Conservation (phyloP, 257 asterid genomes). For the Vinca minor region DNA sequence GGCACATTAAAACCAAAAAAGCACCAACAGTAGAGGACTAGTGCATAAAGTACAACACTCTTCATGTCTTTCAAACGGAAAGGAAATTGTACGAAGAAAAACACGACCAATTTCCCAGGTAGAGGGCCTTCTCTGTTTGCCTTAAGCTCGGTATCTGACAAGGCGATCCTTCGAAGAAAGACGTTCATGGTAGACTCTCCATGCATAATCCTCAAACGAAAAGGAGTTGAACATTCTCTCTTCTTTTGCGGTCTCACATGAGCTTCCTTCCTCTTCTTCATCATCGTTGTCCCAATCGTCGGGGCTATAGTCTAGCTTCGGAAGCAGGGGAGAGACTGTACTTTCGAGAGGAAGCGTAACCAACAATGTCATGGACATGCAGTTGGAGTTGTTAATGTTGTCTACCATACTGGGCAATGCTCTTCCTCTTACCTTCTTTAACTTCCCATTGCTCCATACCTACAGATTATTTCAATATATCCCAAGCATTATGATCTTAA, state of each 20-base stretch:
- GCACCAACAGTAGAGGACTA: background rate
- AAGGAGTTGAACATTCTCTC: constrained; percentile 36
- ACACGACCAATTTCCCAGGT: background rate
- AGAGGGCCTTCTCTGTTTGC: no score
- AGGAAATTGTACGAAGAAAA: background rate
- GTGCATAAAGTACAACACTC: background rate
- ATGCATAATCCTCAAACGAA: constrained; percentile 61
- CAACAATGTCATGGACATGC: constrained; percentile 44
- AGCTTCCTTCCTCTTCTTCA: constrained; percentile 10
- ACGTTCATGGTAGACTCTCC: constrained; percentile 63
- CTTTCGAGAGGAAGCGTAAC: constrained; percentile 49
- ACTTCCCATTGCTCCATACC: constrained; percentile 89
- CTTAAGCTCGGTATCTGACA: constrained; percentile 31
- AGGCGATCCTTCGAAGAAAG: constrained; percentile 53
- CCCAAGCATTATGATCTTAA: no score
- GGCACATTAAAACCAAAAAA: background rate
- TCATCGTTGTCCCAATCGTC: background rate
- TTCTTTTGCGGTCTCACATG: constrained; percentile 2
- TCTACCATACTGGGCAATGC: constrained; percentile 17
- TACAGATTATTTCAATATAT: constrained; percentile 11
- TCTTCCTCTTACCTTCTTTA: constrained; percentile 63
- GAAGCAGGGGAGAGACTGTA: constrained; percentile 35
- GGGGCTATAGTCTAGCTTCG: constrained; percentile 2
- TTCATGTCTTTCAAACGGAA: background rate
- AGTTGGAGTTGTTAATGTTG: background rate